phyloP scores from a whole-genome alignment of 2,329 filamentous ascomycete genomes.

The Aspergillus felis region DNA sequence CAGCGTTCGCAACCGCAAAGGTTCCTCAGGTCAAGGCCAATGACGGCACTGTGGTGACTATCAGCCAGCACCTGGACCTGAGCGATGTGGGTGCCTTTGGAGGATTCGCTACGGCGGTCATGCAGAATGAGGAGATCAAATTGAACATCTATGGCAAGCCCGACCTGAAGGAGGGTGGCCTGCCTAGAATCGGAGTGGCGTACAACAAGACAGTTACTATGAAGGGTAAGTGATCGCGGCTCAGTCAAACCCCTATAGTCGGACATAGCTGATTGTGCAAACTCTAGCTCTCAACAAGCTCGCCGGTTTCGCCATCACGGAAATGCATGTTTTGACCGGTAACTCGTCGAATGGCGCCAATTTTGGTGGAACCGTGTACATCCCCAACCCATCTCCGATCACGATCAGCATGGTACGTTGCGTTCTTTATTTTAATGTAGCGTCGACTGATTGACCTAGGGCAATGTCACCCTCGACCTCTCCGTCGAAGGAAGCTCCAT shows the following conservation, averaged over 20 bases:
- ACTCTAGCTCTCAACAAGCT: conserved; percentile 56
- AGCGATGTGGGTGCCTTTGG: conserved; percentile 44
- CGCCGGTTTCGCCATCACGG: conserved; percentile 47
- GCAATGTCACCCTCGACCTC: conserved; percentile 55
- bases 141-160: conserved; percentile 52
- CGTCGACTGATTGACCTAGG: conserved; percentile 25
- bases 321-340: conserved; percentile 44
- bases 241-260: neutral
- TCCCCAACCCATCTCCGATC: conserved; percentile 59
- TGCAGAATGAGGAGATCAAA: conserved; percentile 47
- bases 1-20: conserved; percentile 42
- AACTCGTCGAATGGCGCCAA: conserved; percentile 47
- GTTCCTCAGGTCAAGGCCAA: conserved; percentile 45
- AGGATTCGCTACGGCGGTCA: conserved; percentile 47
- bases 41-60: conserved; percentile 38
- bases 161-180: conserved; percentile 46
- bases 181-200: conserved; percentile 49
- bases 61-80: conserved; percentile 46
- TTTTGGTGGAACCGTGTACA: conserved; percentile 50
- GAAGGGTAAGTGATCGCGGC: conserved; percentile 44
- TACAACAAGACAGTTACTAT: conserved; percentile 57
- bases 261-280: neutral
- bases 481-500: conserved; percentile 46
- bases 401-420: conserved; percentile 48
- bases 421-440: neutral